A percentile compares a stretch with the other conserved stretches of the same genome.
These are phyloP conservation scores for Vitis rotundifolia DNA, from an alignment of 164 flowering plant species.

Conservation along the genomic window DNA sequence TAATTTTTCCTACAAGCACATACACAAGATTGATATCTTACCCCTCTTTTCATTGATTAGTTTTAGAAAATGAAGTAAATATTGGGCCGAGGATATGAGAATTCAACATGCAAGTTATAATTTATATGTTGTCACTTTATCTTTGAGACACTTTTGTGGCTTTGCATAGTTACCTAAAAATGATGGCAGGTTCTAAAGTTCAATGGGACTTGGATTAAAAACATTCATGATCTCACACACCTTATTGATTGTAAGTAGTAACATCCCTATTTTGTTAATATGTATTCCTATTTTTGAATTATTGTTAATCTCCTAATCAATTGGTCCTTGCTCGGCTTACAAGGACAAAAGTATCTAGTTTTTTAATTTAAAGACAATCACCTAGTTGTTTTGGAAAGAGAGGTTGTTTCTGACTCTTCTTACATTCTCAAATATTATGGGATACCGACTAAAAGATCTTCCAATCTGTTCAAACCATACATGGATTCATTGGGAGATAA, in stretches of 20 bases:
- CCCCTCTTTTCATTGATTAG: constrained; percentile 38
- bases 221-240: constrained; percentile 88
- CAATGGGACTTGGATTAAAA: constrained; percentile 73
- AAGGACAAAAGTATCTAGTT: constrained; percentile 67
- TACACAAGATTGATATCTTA: neutral
- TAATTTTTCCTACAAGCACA: neutral
- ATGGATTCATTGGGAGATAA: constrained; percentile 46
- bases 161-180: neutral
- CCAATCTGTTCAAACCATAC: constrained; percentile 75
- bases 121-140: neutral
- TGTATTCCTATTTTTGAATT: neutral
- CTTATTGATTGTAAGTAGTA: constrained; percentile 78
- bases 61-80: constrained; percentile 86
- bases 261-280: neutral
- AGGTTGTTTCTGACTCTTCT: constrained; percentile 62
- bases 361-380: constrained; percentile 94
- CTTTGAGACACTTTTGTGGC: neutral
- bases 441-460: constrained; percentile 79
- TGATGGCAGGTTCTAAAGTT: constrained; percentile 78
- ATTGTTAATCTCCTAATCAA: constrained; percentile 3
- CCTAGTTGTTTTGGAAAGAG: constrained; percentile 75
- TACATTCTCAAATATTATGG: constrained; percentile 79
- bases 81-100: constrained; percentile 92
- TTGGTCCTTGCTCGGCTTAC: constrained; percentile 56
- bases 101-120: constrained; percentile 73